Conservation (phyloP, 2,329 filamentous ascomycete genomes). For the Teratosphaeria gauchensis region DNA sequence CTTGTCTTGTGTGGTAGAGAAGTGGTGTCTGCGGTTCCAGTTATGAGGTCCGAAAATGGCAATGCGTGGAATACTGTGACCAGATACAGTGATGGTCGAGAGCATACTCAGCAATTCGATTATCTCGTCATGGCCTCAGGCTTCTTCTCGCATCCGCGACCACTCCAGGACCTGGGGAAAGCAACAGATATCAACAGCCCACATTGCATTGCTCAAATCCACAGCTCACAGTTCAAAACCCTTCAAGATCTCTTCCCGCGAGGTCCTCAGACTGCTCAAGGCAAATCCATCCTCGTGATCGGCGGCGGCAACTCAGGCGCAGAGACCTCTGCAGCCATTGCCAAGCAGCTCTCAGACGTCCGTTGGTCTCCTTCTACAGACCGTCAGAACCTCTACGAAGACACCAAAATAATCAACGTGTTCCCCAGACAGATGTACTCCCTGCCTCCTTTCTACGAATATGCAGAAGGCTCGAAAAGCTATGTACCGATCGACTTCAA, state of each 20-base stretch:
- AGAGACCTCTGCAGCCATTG: slow-evolving; percentile 65
- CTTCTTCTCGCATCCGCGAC: slow-evolving; percentile 59
- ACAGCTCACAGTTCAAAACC: slow-evolving; percentile 58
- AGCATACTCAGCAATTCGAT: slow-evolving; percentile 45
- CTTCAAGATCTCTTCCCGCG: slow-evolving; percentile 30
- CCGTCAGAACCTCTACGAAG: slow-evolving; percentile 17
- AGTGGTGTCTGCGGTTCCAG: slow-evolving; percentile 9
- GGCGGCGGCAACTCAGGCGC: slow-evolving; percentile 77
- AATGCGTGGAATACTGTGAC: too few relatives aligned
- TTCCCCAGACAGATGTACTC: slow-evolving; percentile 63
- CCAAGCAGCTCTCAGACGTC: slow-evolving; percentile 59
- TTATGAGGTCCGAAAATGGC: not conserved
- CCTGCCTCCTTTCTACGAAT: slow-evolving; percentile 46
- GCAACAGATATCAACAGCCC: slow-evolving; percentile 1
- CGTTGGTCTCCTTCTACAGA: slow-evolving; percentile 39
- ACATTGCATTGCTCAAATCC: slow-evolving; percentile 41
- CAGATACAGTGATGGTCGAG: too few relatives aligned
- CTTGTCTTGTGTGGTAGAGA: slow-evolving; percentile 37
- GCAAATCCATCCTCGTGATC: slow-evolving; percentile 60
- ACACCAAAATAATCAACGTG: slow-evolving; percentile 57
- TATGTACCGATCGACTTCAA: slow-evolving; percentile 66
- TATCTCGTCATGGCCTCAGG: slow-evolving; percentile 64
- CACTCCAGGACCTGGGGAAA: slow-evolving; percentile 39
- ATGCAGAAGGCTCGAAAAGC: slow-evolving; percentile 28
- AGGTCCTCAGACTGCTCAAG: slow-evolving; percentile 11